Evolutionary conservation across 2,329 filamentous ascomycete genomes (phyloP), one percentile per base, ranked within the genome.

Genomic region (Colletotrichum salicis): DNA sequence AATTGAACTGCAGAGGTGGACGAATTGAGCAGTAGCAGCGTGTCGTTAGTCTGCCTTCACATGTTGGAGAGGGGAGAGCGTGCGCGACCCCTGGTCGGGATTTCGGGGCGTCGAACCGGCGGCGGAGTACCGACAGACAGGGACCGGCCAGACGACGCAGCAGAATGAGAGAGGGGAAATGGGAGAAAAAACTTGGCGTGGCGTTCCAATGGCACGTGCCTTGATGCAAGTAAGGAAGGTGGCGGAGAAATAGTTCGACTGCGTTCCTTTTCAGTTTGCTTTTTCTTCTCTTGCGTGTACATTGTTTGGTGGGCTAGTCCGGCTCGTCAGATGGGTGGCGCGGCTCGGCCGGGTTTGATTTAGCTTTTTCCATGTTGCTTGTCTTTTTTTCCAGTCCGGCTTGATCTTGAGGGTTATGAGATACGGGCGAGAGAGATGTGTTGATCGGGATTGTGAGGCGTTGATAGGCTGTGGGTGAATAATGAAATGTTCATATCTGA

Each of bases 21-120:
- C 35, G 35, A 37, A 37, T 29, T 37, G 45, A 72, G 35, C 35
- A 59, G 19, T 60, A 65, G 65, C 19, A 48, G 19, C 45, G 60
- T 70, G 45, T 72, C 55, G 65, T 70, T 70, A 60, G 45, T 31
- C 45, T 55, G 27, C 51, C 48, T 51, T 45, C 22, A 19, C 13
- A 55, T 10, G 24, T 64, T 56, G 61, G 24, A 45, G 55, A 54
- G 19, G 48, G 19, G 41, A 48, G 41, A 48, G 41, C 6, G 8
- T 19, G 41, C 41, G 41, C 41, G 19, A 22, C 41, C 52, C 60
- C 35, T 33, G 13, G 60, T 70, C 70, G 70, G 70, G 60, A 64
- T 64, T 64, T 72, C 70, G 70, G 70, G 35, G 35, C 65, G 70
- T 52, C 55, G 65, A 72, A 22, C 70, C 70, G 70, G 65, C 59